Evolutionary conservation across 129 eudicot genomes (phyloP).

Genomic region (Logfia minima): DNA sequence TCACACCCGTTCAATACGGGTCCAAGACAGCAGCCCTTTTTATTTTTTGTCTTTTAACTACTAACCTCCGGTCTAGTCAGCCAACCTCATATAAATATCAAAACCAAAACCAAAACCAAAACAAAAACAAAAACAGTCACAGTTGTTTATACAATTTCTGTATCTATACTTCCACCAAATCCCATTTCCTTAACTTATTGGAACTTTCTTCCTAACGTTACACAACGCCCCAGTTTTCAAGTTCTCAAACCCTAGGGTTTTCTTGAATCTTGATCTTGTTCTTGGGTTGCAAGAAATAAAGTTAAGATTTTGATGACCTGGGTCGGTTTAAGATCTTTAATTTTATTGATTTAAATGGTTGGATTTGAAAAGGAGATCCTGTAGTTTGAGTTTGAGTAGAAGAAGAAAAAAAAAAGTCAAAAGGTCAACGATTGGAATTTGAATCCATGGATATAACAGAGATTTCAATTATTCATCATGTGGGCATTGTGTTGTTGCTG

Average conservation of each 20-base stretch:
- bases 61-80: slow-evolving; percentile 3
- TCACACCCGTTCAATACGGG: slow-evolving; percentile 28
- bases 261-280: neutral
- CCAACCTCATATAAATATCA: neutral
- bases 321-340: neutral
- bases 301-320: slow-evolving; percentile 4
- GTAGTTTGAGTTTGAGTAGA: slow-evolving; percentile 15
- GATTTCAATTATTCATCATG: slow-evolving; percentile 70
- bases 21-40: neutral
- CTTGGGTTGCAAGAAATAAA: neutral
- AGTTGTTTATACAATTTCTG: slow-evolving; percentile 3
- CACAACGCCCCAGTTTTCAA: neutral
- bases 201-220: neutral
- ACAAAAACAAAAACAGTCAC: neutral
- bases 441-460: slow-evolving; percentile 52
- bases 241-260: neutral
- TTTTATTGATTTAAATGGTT: slow-evolving; percentile 14
- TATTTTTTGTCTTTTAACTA: neutral
- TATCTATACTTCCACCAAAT: slow-evolving; percentile 8
- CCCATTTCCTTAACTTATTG: neutral
- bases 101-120: neutral
- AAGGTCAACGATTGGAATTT: slow-evolving; percentile 16
- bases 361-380: neutral
- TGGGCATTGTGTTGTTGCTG: slow-evolving; percentile 61
- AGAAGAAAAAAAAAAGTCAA: slow-evolving; percentile 17